phyloP scores from a whole-genome alignment of 768 basidiomycete species.

The Austroboletus eburneus region DNA sequence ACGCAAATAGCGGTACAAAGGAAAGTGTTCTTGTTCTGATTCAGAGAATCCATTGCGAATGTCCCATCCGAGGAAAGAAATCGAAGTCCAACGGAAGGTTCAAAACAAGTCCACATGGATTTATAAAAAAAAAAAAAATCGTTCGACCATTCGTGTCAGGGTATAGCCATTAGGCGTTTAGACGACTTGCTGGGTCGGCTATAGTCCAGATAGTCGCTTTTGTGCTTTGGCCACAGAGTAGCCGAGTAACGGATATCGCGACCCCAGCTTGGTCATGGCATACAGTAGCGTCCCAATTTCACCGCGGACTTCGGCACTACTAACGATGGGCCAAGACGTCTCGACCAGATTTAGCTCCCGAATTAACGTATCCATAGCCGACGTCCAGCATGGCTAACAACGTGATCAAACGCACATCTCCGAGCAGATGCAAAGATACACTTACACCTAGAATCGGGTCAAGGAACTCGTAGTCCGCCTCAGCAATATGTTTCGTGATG shows the following conservation, averaged over 20 bases:
- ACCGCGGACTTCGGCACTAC: conserved; percentile 53
- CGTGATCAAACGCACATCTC: conserved; percentile 6
- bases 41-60: conserved; percentile 5
- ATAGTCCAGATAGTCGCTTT: conserved; percentile 30
- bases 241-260: conserved; percentile 55
- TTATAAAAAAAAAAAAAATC: not conserved
- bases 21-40: conserved; percentile 8
- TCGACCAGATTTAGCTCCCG: conserved; percentile 63
- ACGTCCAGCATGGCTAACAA: conserved; percentile 66
- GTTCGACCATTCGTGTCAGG: not conserved
- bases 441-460: conserved; percentile 76
- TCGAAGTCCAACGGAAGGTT: conserved; percentile 2
- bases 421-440: conserved; percentile 5
- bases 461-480: conserved; percentile 65
- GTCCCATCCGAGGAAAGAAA: conserved; percentile 4
- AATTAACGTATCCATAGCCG: conserved; percentile 61
- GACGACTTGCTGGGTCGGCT: conserved; percentile 5
- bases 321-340: conserved; percentile 57
- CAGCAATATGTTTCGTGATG: conserved; percentile 58
- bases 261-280: conserved; percentile 58
- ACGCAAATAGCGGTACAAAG: no score
- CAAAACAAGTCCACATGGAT: conserved; percentile 11
- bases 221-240: conserved; percentile 30
- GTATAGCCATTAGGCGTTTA: not conserved
- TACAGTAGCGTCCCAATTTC: conserved; percentile 60